These are phyloP conservation scores for Coelastrella sp. DNA, from an alignment of 139 green algal genomes.

Conservation along the genomic window DNA sequence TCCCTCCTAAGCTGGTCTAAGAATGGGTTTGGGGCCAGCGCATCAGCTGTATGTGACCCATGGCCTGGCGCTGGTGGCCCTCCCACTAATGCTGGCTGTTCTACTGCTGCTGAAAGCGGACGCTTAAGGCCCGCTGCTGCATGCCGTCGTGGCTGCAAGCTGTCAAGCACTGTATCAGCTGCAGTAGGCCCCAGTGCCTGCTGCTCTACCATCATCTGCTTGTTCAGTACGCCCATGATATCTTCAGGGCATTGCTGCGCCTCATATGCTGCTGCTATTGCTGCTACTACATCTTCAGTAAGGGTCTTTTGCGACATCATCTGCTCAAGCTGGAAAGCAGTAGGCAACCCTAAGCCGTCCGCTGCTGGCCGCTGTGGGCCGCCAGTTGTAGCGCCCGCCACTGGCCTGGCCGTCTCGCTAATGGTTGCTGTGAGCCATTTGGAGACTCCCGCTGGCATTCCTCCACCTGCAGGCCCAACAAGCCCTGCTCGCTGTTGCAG, in stretches of 20 bases:
- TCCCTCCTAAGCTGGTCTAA: too few relatives aligned
- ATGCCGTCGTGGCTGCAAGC: neutral
- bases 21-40: too few relatives aligned
- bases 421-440: too few relatives aligned
- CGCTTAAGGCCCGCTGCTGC: too few relatives aligned
- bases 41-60: too few relatives aligned
- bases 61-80: too few relatives aligned
- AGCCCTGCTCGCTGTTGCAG: neutral
- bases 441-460: too few relatives aligned
- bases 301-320: neutral
- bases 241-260: neutral
- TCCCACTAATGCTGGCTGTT: neutral
- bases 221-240: neutral
- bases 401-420: too few relatives aligned
- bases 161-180: neutral
- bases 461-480: too few relatives aligned
- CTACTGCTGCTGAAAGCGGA: neutral
- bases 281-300: constrained; percentile 6
- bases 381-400: too few relatives aligned
- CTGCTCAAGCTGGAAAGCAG: neutral
- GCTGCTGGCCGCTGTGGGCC: too few relatives aligned
- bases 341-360: neutral
- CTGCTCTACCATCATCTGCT: constrained; percentile 19
- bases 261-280: constrained; percentile 1
- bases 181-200: neutral